These are phyloP conservation scores for Diaporthe ilicicola DNA, from an alignment of 2,329 filamentous ascomycete genomes.

Conservation along the genomic window DNA sequence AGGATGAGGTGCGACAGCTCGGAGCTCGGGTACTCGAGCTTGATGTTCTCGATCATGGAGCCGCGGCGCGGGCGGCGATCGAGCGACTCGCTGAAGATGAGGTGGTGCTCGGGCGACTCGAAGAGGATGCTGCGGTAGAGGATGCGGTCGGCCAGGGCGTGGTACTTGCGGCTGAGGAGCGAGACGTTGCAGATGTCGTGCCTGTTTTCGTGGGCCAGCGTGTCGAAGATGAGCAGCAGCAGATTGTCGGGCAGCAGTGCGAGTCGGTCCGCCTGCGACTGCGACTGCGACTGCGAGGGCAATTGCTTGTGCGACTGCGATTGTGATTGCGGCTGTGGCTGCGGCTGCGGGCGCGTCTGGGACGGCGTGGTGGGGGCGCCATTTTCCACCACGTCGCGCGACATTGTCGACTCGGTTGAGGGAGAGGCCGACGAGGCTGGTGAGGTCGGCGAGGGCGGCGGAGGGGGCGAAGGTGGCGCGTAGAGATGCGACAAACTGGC, in stretches of 20 bases:
- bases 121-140: constrained; percentile 58
- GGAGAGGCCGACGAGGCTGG: not conserved
- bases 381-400: constrained; percentile 26
- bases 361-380: not conserved
- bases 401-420: constrained; percentile 22
- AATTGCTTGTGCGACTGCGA: not conserved
- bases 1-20: constrained; percentile 53
- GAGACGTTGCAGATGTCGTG: constrained; percentile 54
- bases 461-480: not conserved
- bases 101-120: constrained; percentile 55
- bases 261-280: constrained; percentile 34
- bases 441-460: not conserved
- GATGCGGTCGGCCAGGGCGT: constrained; percentile 55
- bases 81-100: constrained; percentile 58
- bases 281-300: not conserved
- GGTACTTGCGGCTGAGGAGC: constrained; percentile 51
- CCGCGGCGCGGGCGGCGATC: constrained; percentile 54
- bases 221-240: constrained; percentile 50
- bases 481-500: constrained; percentile 17
- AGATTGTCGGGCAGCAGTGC: constrained; percentile 49
- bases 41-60: constrained; percentile 55
- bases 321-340: not conserved
- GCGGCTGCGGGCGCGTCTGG: not conserved
- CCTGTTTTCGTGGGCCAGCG: constrained; percentile 42
- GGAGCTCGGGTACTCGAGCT: constrained; percentile 53